phyloP scores from a whole-genome alignment of 441 rosid genomes.

The Euphorbia corollata region DNA sequence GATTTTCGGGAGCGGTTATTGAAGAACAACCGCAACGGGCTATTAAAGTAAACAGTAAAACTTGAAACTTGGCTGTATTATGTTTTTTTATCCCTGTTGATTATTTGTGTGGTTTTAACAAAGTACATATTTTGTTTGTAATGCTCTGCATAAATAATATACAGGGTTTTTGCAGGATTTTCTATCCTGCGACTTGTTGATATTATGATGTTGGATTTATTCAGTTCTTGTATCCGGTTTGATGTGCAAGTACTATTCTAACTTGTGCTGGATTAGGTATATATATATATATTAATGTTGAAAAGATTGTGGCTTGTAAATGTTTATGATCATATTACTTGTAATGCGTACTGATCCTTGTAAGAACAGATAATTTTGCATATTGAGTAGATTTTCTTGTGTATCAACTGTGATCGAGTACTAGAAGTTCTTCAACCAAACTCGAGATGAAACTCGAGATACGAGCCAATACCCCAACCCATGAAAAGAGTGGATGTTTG shows the following conservation, averaged over 20 bases:
- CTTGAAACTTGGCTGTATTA: not conserved
- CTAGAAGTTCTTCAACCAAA: too few species aligned
- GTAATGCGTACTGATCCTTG: not conserved
- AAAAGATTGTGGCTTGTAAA: not conserved
- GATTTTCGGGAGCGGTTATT: too few species aligned
- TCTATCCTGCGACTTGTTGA: not conserved
- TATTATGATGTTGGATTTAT: not conserved
- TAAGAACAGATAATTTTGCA: too few species aligned
- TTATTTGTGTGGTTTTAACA: not conserved
- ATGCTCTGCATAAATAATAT: not conserved
- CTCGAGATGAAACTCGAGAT: too few species aligned
- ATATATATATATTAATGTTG: not conserved
- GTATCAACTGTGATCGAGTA: too few species aligned
- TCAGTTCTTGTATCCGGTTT: not conserved
- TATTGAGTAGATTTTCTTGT: too few species aligned
- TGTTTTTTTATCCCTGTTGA: not conserved
- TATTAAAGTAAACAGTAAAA: too few species aligned
- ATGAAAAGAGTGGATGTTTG: too few species aligned
- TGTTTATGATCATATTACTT: not conserved
- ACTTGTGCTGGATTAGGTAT: not conserved
- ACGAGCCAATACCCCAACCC: too few species aligned
- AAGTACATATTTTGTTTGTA: not conserved
- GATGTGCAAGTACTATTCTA: slow-evolving; percentile 1
- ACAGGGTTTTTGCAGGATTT: not conserved
- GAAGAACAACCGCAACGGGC: too few species aligned